Evolutionary conservation across 2,329 filamentous ascomycete genomes (phyloP), one percentile per base, ranked within the genome.

Genomic region (Sphaerulina musiva): DNA sequence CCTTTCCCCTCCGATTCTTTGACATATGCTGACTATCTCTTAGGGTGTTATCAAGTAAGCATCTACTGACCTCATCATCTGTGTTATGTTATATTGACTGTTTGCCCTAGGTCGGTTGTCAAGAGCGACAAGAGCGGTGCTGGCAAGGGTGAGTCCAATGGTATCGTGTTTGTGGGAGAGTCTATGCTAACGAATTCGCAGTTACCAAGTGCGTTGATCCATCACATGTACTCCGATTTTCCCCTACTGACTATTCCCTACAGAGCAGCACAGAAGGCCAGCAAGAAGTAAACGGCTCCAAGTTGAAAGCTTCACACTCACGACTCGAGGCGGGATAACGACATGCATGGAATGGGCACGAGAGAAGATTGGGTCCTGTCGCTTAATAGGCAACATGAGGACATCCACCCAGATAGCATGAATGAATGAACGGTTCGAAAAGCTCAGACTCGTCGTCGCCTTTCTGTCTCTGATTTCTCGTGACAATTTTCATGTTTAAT

Each of bases 101-200:
- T 20, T 2, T 20, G 2, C 2, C 20, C 20, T 20, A 20, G 20
- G 20, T 20, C 20, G 20, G 20, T 20, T 4, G 20, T 2, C 1
- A 20, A 20, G 20, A 20, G 20, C 20, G 20, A 20, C 20, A 20
- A 11, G 6, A 8, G 11, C n/a, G 52, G 68, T 62, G 72, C 73
- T 43, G 74, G 74, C 57, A 78, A 77, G 73, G 75, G 40, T 42
- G 6, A n/a, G 40, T 14, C 20, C 7, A 20, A 20, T 20, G 3
- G 3, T 20, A 20, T 2, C 20, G 20, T 20, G 20, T 2, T 20
- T 20, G 20, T 20, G 20, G 20, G 2, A 20, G 20, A 20, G 20
- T 20, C 2, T 20, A 20, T 20, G 20, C 20, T 20, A 20, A 20
- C 20, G 20, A 20, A 20, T 20, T 20, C 20, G 20, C 20, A 20